Evolutionary conservation across 257 asterid genomes (phyloP).

Genomic region (Lavandula angustifolia): DNA sequence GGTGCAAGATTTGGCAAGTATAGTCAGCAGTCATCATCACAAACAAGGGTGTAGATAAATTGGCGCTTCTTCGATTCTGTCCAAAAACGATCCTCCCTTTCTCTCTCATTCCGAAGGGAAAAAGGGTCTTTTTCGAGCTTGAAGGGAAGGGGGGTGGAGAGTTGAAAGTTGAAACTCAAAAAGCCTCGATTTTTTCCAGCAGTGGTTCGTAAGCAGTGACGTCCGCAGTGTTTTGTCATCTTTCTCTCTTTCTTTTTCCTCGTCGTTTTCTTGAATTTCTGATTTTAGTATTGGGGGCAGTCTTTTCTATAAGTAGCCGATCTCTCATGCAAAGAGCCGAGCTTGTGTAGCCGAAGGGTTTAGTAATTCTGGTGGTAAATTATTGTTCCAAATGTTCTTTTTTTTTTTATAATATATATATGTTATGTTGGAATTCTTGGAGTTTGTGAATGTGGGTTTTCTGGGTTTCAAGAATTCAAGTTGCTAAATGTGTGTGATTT

Average conservation of each 20-base stretch:
- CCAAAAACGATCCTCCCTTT: too few species aligned
- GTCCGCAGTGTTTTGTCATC: conserved; percentile 32
- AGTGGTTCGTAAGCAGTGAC: conserved; percentile 48
- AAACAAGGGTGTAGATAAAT: neutral
- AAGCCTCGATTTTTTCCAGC: neutral
- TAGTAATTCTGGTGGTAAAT: neutral
- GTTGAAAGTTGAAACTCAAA: neutral
- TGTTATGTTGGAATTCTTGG: neutral
- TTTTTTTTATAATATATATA: neutral
- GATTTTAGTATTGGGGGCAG: neutral
- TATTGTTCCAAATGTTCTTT: neutral
- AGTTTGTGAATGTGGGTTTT: neutral
- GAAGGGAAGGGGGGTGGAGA: too few species aligned
- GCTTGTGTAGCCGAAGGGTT: conserved; percentile 7
- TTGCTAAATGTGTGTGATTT: neutral
- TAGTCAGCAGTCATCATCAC: neutral
- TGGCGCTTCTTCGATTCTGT: neutral
- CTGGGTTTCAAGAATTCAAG: neutral
- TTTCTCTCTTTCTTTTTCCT: neutral
- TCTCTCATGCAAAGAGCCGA: conserved; percentile 34
- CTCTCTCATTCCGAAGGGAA: neutral
- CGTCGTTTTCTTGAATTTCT: conserved; percentile 29
- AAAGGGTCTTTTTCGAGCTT: too few species aligned
- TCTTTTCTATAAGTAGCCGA: conserved; percentile 4
- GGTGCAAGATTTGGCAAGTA: neutral